Conservation (phyloP, 768 basidiomycete genomes). For the Tricholomella constricta region DNA sequence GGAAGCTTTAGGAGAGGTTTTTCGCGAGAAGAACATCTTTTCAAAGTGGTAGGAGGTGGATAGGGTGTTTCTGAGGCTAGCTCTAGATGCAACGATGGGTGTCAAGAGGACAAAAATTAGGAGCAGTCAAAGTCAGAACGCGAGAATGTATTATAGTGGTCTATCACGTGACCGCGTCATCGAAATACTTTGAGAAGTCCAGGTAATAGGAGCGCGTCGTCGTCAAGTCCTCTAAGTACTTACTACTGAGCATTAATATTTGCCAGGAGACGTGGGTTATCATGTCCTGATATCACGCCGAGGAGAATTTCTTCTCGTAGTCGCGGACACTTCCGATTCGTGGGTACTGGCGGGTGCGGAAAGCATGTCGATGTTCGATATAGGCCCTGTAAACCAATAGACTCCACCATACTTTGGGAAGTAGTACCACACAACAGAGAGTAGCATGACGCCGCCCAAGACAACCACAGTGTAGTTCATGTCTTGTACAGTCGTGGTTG, state of each 20-base stretch:
- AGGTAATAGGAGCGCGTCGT: background rate
- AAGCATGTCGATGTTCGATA: constrained; percentile 15
- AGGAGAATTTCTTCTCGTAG: background rate
- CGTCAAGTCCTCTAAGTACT: too few relatives aligned
- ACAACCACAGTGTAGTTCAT: constrained; percentile 73
- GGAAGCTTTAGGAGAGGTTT: background rate
- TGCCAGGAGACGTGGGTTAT: too few relatives aligned
- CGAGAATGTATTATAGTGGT: background rate
- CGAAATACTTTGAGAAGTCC: background rate
- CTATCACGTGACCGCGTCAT: background rate
- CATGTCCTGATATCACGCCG: too few relatives aligned
- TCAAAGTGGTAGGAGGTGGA: background rate
- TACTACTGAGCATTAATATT: too few relatives aligned
- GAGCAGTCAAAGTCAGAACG: background rate
- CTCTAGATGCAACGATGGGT: background rate
- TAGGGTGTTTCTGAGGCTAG: background rate
- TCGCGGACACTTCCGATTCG: background rate
- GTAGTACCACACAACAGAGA: constrained; percentile 61
- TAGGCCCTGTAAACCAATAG: constrained; percentile 30
- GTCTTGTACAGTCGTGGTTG: constrained; percentile 34
- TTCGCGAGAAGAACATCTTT: background rate
- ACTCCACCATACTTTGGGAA: constrained; percentile 42
- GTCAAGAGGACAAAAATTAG: background rate
- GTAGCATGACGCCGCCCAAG: constrained; percentile 49
- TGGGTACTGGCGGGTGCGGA: background rate